Conservation (phyloP, 116 monocot species). For the Posidonia oceanica region DNA sequence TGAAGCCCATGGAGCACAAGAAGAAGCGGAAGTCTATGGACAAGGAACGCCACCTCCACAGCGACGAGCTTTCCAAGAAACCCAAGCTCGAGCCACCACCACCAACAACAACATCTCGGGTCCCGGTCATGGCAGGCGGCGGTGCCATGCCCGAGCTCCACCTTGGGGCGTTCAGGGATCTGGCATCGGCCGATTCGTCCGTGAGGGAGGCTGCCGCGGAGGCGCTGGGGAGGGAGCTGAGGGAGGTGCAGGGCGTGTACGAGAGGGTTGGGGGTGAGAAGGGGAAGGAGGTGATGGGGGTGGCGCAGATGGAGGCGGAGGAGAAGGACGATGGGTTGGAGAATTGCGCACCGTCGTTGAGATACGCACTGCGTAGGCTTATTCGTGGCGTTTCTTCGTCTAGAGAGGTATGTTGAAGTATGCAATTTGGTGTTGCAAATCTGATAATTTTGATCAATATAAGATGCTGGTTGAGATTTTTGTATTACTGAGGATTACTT, state of each 20-base stretch:
- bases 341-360: constrained; percentile 53
- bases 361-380: constrained; percentile 74
- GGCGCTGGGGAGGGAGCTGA: constrained; percentile 37
- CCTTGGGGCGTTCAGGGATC: constrained; percentile 45
- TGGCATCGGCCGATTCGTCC: constrained; percentile 38
- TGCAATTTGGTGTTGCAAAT: no score
- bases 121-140: background rate
- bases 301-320: constrained; percentile 37
- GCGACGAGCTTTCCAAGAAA: constrained; percentile 1
- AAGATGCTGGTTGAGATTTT: no score
- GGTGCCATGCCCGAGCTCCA: constrained; percentile 31
- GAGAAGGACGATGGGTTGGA: constrained; percentile 90
- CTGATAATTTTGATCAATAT: no score
- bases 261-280: constrained; percentile 23
- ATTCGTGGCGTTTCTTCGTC: constrained; percentile 86
- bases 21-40: constrained; percentile 68
- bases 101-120: constrained; percentile 1
- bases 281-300: constrained; percentile 1
- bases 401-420: constrained; percentile 50
- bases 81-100: background rate
- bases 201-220: constrained; percentile 55
- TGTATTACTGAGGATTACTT: no score
- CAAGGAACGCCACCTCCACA: constrained; percentile 36
- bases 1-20: constrained; percentile 53
- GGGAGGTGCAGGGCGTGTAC: constrained; percentile 46